These are phyloP conservation scores for Keithomyces neogunnii DNA, from an alignment of 2,329 filamentous ascomycete genomes.

Conservation along the genomic window DNA sequence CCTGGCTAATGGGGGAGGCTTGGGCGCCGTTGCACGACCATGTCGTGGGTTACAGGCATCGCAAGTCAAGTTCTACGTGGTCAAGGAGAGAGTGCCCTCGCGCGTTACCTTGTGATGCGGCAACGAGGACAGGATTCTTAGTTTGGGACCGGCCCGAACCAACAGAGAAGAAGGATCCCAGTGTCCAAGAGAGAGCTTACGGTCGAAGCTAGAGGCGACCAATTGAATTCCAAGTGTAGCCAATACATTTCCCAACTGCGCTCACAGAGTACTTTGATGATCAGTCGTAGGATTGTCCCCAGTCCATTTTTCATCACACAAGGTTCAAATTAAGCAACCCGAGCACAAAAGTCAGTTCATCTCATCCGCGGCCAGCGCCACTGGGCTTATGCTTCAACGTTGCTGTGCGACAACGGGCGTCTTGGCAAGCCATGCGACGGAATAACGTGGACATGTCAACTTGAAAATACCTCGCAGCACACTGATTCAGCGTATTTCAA, in stretches of 20 bases:
- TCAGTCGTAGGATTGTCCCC: neutral
- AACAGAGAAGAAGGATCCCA: no score
- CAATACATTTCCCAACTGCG: neutral
- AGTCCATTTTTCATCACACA: neutral
- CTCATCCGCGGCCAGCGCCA: neutral
- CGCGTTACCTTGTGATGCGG: neutral
- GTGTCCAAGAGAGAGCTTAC: neutral
- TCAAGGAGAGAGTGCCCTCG: neutral
- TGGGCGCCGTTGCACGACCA: neutral
- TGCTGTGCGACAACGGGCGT: neutral
- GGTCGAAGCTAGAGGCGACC: neutral
- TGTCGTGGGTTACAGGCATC: neutral
- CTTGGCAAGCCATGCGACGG: neutral
- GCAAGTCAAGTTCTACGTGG: neutral
- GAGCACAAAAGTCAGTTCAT: neutral
- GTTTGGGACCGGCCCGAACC: neutral
- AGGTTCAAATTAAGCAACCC: neutral
- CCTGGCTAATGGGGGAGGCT: neutral
- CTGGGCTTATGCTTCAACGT: neutral
- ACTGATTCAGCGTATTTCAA: neutral
- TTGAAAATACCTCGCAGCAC: neutral
- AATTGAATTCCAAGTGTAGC: neutral
- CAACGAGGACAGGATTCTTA: neutral
- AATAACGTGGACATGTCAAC: neutral
- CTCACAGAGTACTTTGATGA: neutral